Evolutionary conservation across 139 green algal species (phyloP), one percentile per base, ranked within the genome.

Genomic region (Trebouxia sp.): DNA sequence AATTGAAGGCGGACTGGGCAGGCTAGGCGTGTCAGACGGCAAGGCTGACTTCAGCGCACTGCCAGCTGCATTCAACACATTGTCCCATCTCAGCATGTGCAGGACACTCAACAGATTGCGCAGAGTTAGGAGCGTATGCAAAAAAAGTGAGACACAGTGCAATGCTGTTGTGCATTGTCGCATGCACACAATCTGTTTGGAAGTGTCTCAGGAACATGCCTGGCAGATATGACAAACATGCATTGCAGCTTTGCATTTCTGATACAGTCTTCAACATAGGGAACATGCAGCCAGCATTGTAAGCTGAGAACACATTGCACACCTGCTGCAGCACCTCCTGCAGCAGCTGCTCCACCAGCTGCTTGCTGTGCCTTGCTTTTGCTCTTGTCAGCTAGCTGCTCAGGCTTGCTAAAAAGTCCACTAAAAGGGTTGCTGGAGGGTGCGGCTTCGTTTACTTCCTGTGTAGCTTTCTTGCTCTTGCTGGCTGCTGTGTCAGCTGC

Each of bases 401-500:
- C 28, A 3, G 32, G 62, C 35, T 72, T 72, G 62, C 62, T 24
- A 7, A 72, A 3, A 26, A 72, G 20, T 11, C 62, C 62, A 0
- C 15, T 72, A 17, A 72, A 26, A 41, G 62, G 62, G 37, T 30
- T 72, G 32, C 35, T 42, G 42, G 62, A 14, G 17, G 32, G 35
- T 45, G 37, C n/a, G 32, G 32, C 24, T 37, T 72, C 26, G 32
- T 42, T 17, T 72, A 35, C 32, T 41, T 32, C 32, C 20, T 28
- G 20, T 6, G 62, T 35, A 30, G 62, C 35, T 35, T 72, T 43
- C 20, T 35, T 45, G 14, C 32, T 30, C 62, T 72, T 72, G 62
- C 62, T 42, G 15, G 62, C 32, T 45, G 62, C 62, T 42, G 32
- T 42, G 35, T 72, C 62, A 45, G 62, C 62, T 72, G 62, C 62